These are phyloP conservation scores for Starmerella vaccinii DNA, from an alignment of 805 yeast genomes.

Conservation along the genomic window DNA sequence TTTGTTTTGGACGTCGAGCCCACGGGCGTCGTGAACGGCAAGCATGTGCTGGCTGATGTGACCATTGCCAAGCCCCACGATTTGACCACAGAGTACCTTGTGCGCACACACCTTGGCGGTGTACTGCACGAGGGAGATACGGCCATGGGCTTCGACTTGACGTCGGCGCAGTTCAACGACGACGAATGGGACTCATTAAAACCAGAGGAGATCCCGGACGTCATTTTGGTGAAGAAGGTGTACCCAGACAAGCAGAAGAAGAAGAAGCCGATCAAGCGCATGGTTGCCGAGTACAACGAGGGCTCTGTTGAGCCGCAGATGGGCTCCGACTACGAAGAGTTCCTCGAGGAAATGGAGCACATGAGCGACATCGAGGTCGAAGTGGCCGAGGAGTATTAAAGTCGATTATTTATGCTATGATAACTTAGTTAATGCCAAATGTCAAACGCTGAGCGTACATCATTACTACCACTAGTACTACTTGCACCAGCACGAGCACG, in stretches of 20 bases:
- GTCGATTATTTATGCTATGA: neutral
- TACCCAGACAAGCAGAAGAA: conserved; percentile 69
- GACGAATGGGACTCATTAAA: conserved; percentile 34
- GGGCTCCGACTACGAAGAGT: conserved; percentile 56
- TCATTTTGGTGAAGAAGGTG: conserved; percentile 77
- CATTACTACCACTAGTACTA: too few species aligned
- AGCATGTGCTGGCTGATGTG: conserved; percentile 74
- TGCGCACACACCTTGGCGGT: conserved; percentile 88
- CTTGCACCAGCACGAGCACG: too few species aligned
- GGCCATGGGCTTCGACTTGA: conserved; percentile 78
- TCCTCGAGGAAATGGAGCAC: conserved; percentile 86
- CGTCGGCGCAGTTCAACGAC: conserved; percentile 72
- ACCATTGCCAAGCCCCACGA: conserved; percentile 85
- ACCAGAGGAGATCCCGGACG: conserved; percentile 48
- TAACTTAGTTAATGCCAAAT: too few species aligned
- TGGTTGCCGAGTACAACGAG: conserved; percentile 92
- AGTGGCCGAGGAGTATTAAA: neutral
- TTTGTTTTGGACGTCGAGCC: conserved; percentile 91
- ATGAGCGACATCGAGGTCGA: conserved; percentile 16
- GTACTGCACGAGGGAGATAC: conserved; percentile 94
- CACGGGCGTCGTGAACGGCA: conserved; percentile 68
- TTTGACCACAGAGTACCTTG: conserved; percentile 71
- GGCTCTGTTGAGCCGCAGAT: conserved; percentile 49
- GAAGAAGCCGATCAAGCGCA: conserved; percentile 87
- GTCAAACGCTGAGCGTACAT: too few species aligned